Evolutionary conservation across 2,329 filamentous ascomycete species (phyloP).

Genomic region (Sarocladiaceae sp.): DNA sequence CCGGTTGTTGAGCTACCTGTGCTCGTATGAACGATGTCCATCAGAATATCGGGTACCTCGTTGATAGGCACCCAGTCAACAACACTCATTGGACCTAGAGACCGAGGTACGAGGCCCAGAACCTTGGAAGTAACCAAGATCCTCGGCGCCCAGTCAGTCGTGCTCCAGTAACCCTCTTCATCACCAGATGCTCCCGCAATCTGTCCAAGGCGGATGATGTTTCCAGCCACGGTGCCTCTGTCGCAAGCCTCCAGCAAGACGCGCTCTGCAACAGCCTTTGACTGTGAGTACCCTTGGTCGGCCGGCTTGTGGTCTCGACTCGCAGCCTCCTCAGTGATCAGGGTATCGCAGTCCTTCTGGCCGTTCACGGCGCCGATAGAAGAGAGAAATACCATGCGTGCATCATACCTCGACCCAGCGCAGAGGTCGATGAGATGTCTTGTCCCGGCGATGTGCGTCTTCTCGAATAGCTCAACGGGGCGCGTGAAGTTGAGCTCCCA

Average conservation of each 20-base stretch:
- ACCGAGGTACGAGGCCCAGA: neutral
- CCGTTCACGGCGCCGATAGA: neutral
- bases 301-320: neutral
- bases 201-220: neutral
- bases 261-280: neutral
- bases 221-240: neutral
- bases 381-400: neutral
- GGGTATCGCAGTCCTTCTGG: neutral
- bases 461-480: slow-evolving; percentile 40
- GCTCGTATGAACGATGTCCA: no score
- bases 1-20: no score
- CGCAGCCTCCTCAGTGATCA: neutral
- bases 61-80: no score
- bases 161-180: neutral
- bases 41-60: no score
- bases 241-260: neutral
- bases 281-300: neutral
- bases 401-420: neutral
- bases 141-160: neutral
- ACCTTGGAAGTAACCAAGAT: neutral
- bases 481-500: slow-evolving; percentile 54
- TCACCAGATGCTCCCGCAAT: neutral
- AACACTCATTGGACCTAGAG: neutral
- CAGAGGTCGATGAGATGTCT: slow-evolving; percentile 35
- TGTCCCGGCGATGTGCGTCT: slow-evolving; percentile 38